Evolutionary conservation across 495 filamentous ascomycete species (phyloP).

Genomic region (Penicillium paxilli): DNA sequence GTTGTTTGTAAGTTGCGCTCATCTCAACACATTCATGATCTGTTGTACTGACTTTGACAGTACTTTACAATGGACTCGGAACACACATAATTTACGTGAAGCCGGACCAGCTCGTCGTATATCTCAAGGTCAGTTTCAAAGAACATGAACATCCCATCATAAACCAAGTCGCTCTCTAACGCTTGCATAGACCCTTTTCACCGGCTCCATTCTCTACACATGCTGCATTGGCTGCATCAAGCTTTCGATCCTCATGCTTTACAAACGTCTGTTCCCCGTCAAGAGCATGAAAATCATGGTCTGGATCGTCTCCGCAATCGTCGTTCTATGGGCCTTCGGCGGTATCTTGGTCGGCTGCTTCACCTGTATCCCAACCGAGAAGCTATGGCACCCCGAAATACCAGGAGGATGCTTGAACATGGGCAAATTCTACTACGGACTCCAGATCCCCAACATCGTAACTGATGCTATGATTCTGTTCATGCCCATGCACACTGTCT

Average conservation of each 20-base stretch:
- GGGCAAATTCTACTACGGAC: slow-evolving; percentile 33
- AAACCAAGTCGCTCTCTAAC: not conserved
- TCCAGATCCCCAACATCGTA: slow-evolving; percentile 43
- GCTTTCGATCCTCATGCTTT: slow-evolving; percentile 39
- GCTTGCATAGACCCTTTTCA: slow-evolving; percentile 18
- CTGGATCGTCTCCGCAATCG: slow-evolving; percentile 9
- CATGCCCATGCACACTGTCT: slow-evolving; percentile 52
- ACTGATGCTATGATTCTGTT: slow-evolving; percentile 44
- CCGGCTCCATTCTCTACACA: slow-evolving; percentile 24
- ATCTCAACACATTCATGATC: not conserved
- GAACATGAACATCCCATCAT: not conserved
- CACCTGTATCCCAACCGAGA: slow-evolving; percentile 34
- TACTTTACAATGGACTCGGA: slow-evolving; percentile 25
- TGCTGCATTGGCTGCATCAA: slow-evolving; percentile 29
- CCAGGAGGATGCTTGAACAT: slow-evolving; percentile 33
- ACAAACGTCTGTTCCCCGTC: slow-evolving; percentile 30
- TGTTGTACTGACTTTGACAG: not conserved
- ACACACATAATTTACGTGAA: slow-evolving; percentile 19
- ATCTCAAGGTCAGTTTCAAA: slow-evolving; percentile 16
- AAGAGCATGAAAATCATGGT: slow-evolving; percentile 22
- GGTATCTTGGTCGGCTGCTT: slow-evolving; percentile 32
- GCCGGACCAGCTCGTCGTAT: slow-evolving; percentile 16
- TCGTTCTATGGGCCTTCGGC: slow-evolving; percentile 26
- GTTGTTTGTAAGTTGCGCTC: slow-evolving; percentile 15
- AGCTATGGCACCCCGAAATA: slow-evolving; percentile 28